These are phyloP conservation scores for Parachaetomium inaequale DNA, from an alignment of 495 filamentous ascomycete genomes.

Conservation along the genomic window DNA sequence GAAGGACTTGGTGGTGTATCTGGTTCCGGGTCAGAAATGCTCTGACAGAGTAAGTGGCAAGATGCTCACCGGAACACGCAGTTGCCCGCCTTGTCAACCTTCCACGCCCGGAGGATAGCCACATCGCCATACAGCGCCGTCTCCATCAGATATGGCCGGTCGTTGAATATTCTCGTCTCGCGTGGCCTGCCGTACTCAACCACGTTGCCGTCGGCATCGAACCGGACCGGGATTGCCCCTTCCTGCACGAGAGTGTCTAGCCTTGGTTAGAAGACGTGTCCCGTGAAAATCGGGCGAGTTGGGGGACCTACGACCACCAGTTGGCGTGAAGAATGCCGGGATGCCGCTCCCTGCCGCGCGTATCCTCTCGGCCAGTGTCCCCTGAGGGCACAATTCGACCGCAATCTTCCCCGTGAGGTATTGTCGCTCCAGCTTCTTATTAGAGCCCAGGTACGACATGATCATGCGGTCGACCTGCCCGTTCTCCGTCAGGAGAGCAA, in stretches of 20 bases:
- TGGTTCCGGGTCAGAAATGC: background rate
- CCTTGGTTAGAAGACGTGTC: background rate
- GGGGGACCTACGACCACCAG: slow-evolving; percentile 48
- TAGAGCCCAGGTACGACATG: slow-evolving; percentile 58
- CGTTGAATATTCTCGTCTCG: slow-evolving; percentile 58
- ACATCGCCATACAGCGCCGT: slow-evolving; percentile 60
- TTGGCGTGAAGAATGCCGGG: slow-evolving; percentile 64
- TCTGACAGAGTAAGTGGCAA: too few relatives aligned
- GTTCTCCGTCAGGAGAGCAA: slow-evolving; percentile 50
- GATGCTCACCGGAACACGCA: slow-evolving; percentile 50
- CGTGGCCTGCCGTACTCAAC: slow-evolving; percentile 52
- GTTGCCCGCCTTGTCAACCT: slow-evolving; percentile 63
- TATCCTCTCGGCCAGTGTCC: slow-evolving; percentile 60
- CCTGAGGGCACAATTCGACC: slow-evolving; percentile 63
- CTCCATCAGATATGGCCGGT: slow-evolving; percentile 59
- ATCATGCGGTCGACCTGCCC: slow-evolving; percentile 59
- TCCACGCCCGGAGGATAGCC: slow-evolving; percentile 60
- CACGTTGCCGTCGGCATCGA: slow-evolving; percentile 50
- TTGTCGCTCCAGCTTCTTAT: slow-evolving; percentile 61
- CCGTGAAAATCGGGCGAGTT: background rate
- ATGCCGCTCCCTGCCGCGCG: slow-evolving; percentile 63
- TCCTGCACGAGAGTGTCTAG: slow-evolving; percentile 58
- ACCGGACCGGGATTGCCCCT: slow-evolving; percentile 55
- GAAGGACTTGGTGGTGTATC: slow-evolving; percentile 59
- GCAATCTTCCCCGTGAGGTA: slow-evolving; percentile 60